Evolutionary conservation across 2,329 filamentous ascomycete genomes (phyloP), one percentile per base, ranked within the genome.

Genomic region (Xylariaceae sp.): DNA sequence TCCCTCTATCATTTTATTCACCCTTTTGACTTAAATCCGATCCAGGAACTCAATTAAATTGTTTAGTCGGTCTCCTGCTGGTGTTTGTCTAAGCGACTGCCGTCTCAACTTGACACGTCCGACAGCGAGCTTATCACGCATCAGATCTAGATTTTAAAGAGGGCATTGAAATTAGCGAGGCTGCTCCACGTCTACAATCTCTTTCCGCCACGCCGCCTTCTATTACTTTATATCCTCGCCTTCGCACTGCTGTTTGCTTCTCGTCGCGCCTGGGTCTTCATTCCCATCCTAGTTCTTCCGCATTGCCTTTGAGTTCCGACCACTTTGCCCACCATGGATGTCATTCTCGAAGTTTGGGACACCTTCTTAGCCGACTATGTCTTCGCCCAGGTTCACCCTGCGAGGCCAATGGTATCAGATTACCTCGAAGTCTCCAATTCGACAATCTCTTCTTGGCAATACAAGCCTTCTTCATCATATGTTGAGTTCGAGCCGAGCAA

Each of bases 271-370:
- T 43, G 21, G 7, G 18, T 35, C n/a, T 23, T 30, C 21, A 15
- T 37, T n/a, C 6, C 24, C 8, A 8, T 6, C 10, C 43, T 35
- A 18, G 37, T 26, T 35, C 4, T 36, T 37, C 33, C 32, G n/a
- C n/a, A n/a, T 47, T 41, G 26, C 48, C 27, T 35, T 39, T 18
- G 30, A 30, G n/a, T 18, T 26, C 48, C 30, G 23, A 39, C 46
- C 21, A 27, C 39, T 27, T 59, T 21, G 50, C 53, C 60, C 76
- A 78, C 70, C 73, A 97, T 97, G 93, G 93, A 97, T 80, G 85
- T 97, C 75, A 85, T 94, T 39, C 87, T 97, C 62, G 92, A 97
- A 75, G 66, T 92, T 55, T 82, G 84, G 74, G 93, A 97, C 75
- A 90, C 87, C 65, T 91, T 88, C 67, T 67, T 92, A 59, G 88